Conservation (phyloP, 371 early-diverging fungal species). For the Zopfochytrium polystomum region DNA sequence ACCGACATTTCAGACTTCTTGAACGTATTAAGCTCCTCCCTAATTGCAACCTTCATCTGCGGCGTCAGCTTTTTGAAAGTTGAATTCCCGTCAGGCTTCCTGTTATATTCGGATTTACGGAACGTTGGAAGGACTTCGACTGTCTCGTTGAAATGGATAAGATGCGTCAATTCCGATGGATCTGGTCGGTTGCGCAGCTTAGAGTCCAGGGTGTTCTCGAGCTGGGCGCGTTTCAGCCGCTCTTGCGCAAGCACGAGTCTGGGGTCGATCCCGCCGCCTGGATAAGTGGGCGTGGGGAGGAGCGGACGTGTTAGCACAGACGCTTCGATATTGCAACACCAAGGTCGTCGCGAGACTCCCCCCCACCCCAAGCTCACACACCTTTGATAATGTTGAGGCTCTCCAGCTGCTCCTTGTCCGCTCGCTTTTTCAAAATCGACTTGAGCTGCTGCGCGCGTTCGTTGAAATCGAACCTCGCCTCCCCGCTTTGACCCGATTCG, state of each 20-base stretch:
- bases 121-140: conserved; percentile 65
- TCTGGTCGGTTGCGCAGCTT: conserved; percentile 73
- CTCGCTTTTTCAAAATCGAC: conserved; percentile 41
- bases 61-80: conserved; percentile 64
- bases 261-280: conserved; percentile 59
- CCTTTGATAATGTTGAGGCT: conserved; percentile 50
- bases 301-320: not conserved
- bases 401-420: conserved; percentile 40
- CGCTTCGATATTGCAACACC: not conserved
- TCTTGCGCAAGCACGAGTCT: conserved; percentile 62
- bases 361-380: conserved; percentile 19
- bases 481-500: conserved; percentile 19
- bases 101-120: conserved; percentile 60
- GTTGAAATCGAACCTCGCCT: conserved; percentile 36
- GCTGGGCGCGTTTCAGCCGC: conserved; percentile 59
- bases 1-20: conserved; percentile 67
- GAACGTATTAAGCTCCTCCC: conserved; percentile 64
- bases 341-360: too few relatives aligned
- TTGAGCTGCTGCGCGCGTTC: conserved; percentile 25
- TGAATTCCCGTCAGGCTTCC: conserved; percentile 58
- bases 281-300: not conserved
- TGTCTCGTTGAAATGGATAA: conserved; percentile 50
- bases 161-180: conserved; percentile 64
- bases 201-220: conserved; percentile 65
- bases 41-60: conserved; percentile 58